phyloP scores from a whole-genome alignment of 345 rosid genomes.

The Lepidium africanum region DNA sequence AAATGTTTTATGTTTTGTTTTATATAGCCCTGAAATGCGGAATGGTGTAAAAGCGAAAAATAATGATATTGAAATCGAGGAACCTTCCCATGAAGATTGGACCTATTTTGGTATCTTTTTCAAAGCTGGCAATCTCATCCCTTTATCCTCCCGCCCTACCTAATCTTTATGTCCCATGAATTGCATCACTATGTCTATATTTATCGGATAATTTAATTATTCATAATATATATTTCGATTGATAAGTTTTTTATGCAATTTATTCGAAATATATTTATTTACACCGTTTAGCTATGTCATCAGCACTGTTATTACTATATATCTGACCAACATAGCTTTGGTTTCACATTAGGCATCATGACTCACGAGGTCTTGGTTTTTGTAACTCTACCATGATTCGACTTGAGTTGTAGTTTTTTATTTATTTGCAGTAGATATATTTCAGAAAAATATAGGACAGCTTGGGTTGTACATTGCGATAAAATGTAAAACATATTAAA shows the following conservation, averaged over 20 bases:
- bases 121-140: constrained; percentile 27
- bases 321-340: too few relatives aligned
- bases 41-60: constrained; percentile 1
- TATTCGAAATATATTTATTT: neutral
- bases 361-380: too few relatives aligned
- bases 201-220: neutral
- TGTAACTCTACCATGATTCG: too few relatives aligned
- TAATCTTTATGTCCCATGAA: constrained; percentile 18
- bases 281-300: neutral
- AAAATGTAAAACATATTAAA: too few relatives aligned
- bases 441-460: too few relatives aligned
- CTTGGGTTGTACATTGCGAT: too few relatives aligned
- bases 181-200: neutral
- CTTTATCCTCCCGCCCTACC: constrained; percentile 19
- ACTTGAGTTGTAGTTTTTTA: too few relatives aligned
- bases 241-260: neutral
- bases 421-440: too few relatives aligned
- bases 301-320: too few relatives aligned
- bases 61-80: neutral
- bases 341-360: too few relatives aligned
- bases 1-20: neutral
- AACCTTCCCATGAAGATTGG: constrained; percentile 21
- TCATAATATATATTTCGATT: neutral
- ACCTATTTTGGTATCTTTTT: neutral
- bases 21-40: neutral